phyloP scores from a whole-genome alignment of 306 rosid species.

The Sechiopsis laciniata region DNA sequence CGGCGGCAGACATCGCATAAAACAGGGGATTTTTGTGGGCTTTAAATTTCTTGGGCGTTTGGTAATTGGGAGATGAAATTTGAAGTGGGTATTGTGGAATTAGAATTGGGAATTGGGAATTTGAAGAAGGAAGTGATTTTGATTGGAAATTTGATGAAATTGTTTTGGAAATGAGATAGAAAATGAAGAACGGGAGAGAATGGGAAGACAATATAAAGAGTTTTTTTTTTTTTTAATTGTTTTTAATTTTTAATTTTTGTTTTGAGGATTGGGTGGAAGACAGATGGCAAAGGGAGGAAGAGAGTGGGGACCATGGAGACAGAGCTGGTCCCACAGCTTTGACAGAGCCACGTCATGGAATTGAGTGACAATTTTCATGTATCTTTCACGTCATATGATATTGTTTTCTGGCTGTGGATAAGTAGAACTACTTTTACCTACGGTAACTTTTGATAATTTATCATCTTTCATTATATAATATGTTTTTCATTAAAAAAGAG shows the following conservation, averaged over 20 bases:
- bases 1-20: conserved; percentile 16
- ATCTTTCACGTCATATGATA: conserved; percentile 11
- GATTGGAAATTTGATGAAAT: neutral
- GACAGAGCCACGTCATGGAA: conserved; percentile 21
- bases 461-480: neutral
- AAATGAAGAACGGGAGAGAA: neutral
- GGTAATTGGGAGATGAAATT: neutral
- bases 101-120: neutral
- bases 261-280: neutral
- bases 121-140: neutral
- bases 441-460: neutral
- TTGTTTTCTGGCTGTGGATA: neutral
- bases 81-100: neutral
- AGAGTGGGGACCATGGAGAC: too few relatives aligned
- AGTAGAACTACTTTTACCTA: neutral
- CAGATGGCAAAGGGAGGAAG: neutral
- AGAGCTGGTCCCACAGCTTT: neutral
- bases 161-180: neutral
- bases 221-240: neutral
- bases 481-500: too few relatives aligned
- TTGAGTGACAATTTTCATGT: conserved; percentile 11
- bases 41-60: neutral
- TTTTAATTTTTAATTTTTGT: too few relatives aligned
- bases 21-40: neutral
- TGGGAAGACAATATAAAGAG: conserved; percentile 16